phyloP scores from a whole-genome alignment of 2,329 filamentous ascomycete species.

The Penicillium sp. region DNA sequence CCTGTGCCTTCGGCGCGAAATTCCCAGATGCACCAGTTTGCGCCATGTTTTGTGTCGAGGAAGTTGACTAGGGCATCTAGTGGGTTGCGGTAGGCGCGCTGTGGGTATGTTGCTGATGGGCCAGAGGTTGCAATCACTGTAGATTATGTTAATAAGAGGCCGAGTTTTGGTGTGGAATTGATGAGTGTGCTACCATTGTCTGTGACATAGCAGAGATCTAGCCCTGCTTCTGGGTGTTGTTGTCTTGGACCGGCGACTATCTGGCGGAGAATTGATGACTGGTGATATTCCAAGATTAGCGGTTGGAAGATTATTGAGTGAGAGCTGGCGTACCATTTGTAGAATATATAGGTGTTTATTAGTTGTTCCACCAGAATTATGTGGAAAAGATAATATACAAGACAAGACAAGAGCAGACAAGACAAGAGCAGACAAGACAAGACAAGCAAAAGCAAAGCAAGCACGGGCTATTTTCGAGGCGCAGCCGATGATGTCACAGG shows the following conservation, averaged over 20 bases:
- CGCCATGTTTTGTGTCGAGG: slow-evolving; percentile 78
- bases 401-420: too few species aligned
- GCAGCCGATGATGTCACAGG: slow-evolving; percentile 8
- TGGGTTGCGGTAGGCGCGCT: slow-evolving; percentile 90
- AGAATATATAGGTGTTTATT: neutral
- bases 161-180: neutral
- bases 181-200: slow-evolving; percentile 56
- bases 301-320: neutral
- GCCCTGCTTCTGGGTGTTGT: slow-evolving; percentile 78
- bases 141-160: neutral
- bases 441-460: neutral
- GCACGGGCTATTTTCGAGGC: neutral
- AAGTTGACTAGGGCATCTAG: slow-evolving; percentile 83
- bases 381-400: neutral
- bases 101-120: slow-evolving; percentile 83
- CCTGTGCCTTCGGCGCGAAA: slow-evolving; percentile 95
- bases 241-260: slow-evolving; percentile 85
- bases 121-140: slow-evolving; percentile 73
- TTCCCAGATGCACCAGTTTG: slow-evolving; percentile 94
- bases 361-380: neutral
- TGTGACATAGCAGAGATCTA: slow-evolving; percentile 96
- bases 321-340: slow-evolving; percentile 1
- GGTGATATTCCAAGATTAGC: neutral
- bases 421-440: neutral
- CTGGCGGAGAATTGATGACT: slow-evolving; percentile 79